These are phyloP conservation scores for Nadsonia fulvescens DNA, from an alignment of 805 yeast genomes.

Conservation along the genomic window DNA sequence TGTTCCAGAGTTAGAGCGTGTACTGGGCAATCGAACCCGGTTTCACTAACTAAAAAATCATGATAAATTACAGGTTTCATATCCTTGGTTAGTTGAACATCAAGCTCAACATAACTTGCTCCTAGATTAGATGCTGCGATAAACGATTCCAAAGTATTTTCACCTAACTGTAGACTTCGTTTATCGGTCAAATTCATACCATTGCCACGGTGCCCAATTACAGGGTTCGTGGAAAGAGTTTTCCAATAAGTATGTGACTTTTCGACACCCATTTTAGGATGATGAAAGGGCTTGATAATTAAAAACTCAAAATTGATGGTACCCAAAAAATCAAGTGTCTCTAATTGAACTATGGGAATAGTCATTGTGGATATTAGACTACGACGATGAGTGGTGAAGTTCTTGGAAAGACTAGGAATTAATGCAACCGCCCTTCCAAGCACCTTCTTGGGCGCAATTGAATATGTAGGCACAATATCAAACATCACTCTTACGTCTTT, in stretches of 20 bases:
- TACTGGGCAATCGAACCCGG: slow-evolving; percentile 94
- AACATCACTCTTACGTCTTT: slow-evolving; percentile 38
- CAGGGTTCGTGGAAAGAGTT: slow-evolving; percentile 70
- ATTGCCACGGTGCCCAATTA: slow-evolving; percentile 89
- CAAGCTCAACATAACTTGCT: slow-evolving; percentile 92
- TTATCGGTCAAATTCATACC: slow-evolving; percentile 67
- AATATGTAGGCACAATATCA: slow-evolving; percentile 79
- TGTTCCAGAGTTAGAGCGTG: slow-evolving; percentile 81
- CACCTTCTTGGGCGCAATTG: slow-evolving; percentile 23
- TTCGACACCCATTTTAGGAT: slow-evolving; percentile 44
- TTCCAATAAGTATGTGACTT: slow-evolving; percentile 79
- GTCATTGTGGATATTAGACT: slow-evolving; percentile 25
- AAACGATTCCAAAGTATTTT: slow-evolving; percentile 85
- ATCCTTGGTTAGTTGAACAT: slow-evolving; percentile 88
- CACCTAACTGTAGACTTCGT: slow-evolving; percentile 79
- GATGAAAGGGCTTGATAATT: slow-evolving; percentile 53
- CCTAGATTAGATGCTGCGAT: slow-evolving; percentile 93
- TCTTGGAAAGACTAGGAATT: slow-evolving; percentile 31
- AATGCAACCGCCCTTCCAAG: slow-evolving; percentile 77
- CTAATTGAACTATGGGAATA: slow-evolving; percentile 58
- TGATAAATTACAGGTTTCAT: slow-evolving; percentile 84
- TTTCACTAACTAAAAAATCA: slow-evolving; percentile 84
- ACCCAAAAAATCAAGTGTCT: slow-evolving; percentile 61
- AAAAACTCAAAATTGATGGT: slow-evolving; percentile 56
- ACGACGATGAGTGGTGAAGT: slow-evolving; percentile 2